Conservation (phyloP, 1,284 basidiomycete species). For the Athelia sp. region DNA sequence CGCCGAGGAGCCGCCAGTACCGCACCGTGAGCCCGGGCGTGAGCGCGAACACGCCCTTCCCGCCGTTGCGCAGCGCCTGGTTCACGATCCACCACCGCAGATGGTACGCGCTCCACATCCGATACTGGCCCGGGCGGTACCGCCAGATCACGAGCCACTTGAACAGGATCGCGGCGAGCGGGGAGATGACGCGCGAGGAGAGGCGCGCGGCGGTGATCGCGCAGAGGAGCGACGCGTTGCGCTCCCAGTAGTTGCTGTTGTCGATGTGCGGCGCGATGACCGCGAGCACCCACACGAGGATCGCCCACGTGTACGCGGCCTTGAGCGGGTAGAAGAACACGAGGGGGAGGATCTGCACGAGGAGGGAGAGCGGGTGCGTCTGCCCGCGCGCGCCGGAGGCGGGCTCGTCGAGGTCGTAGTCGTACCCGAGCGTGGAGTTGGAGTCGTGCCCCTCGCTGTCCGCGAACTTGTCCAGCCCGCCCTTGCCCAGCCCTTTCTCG, state of each 20-base stretch:
- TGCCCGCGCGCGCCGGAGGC: conserved; percentile 25
- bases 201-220: conserved; percentile 30
- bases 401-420: background rate
- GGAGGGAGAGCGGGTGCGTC: conserved; percentile 30
- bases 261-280: conserved; percentile 22
- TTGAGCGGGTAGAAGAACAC: conserved; percentile 39
- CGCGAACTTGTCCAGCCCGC: background rate
- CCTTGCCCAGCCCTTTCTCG: background rate
- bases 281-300: conserved; percentile 27
- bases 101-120: conserved; percentile 29
- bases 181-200: conserved; percentile 26
- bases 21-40: conserved; percentile 31
- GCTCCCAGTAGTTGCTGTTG: conserved; percentile 27
- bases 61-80: conserved; percentile 30
- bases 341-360: conserved; percentile 35
- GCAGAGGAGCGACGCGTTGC: conserved; percentile 25
- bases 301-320: conserved; percentile 33
- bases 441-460: background rate
- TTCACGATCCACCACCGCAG: conserved; percentile 46
- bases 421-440: conserved; percentile 4
- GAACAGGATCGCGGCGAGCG: conserved; percentile 32
- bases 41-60: conserved; percentile 36
- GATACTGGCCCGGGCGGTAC: conserved; percentile 35
- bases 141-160: conserved; percentile 41
- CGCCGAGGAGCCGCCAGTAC: conserved; percentile 41